These are phyloP conservation scores for Globisporangium emineosum DNA, from an alignment of 352 stramenopile genomes.

Conservation along the genomic window DNA sequence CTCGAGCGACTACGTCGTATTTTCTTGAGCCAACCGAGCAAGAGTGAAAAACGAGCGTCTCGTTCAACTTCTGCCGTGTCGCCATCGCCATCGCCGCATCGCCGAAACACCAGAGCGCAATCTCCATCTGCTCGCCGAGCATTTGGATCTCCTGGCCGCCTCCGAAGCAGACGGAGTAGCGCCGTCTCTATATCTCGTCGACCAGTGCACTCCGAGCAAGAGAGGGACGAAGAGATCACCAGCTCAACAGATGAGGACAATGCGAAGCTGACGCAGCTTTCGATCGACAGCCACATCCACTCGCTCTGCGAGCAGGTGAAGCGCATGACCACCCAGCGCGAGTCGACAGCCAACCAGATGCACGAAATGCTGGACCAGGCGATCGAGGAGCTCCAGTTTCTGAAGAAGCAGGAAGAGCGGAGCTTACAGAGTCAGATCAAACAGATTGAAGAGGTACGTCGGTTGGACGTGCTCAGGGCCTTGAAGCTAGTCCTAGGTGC, in stretches of 20 bases:
- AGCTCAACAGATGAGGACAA: slow-evolving; percentile 10
- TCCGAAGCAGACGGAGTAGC: neutral
- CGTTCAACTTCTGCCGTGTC: neutral
- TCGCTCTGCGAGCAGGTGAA: slow-evolving; percentile 47
- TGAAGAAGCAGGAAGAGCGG: slow-evolving; percentile 51
- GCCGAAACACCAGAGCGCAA: neutral
- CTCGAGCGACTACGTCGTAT: slow-evolving; percentile 61
- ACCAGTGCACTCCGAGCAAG: neutral
- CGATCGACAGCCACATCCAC: slow-evolving; percentile 51
- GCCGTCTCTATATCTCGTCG: neutral
- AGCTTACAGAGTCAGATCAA: slow-evolving; percentile 41
- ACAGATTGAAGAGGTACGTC: slow-evolving; percentile 53
- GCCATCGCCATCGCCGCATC: slow-evolving; percentile 1
- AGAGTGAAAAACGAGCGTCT: neutral
- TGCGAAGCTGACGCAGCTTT: slow-evolving; percentile 19
- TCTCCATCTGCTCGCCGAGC: neutral
- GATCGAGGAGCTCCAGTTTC: slow-evolving; percentile 51
- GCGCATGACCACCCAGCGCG: slow-evolving; percentile 34
- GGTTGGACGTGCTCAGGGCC: no score
- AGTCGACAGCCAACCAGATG: slow-evolving; percentile 42
- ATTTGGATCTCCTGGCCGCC: neutral
- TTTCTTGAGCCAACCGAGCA: slow-evolving; percentile 55
- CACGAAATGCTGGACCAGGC: slow-evolving; percentile 44
- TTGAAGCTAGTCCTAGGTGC: no score
- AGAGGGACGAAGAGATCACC: neutral